A percentile compares a stretch with the other conserved stretches of the same genome.
These are phyloP conservation scores for Chrysoporthe austroafricana DNA, from an alignment of 2,329 filamentous ascomycete genomes.

Conservation along the genomic window DNA sequence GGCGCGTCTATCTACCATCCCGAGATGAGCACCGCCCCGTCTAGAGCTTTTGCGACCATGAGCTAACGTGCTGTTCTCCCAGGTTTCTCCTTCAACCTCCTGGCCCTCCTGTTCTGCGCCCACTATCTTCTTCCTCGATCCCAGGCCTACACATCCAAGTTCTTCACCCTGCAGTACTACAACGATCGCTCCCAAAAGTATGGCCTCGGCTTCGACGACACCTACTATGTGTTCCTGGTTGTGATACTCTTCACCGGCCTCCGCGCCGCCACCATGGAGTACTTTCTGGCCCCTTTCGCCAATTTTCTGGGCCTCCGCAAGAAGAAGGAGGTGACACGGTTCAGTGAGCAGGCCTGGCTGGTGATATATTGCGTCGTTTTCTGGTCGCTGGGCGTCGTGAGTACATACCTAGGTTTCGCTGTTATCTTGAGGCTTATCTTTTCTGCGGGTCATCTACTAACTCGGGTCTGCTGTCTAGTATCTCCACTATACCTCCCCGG, in stretches of 20 bases:
- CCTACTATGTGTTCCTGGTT: constrained; percentile 76
- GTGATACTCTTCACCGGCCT: constrained; percentile 86
- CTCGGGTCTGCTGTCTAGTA: constrained; percentile 57
- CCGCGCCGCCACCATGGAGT: constrained; percentile 84
- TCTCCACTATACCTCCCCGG: constrained; percentile 75
- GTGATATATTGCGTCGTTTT: constrained; percentile 81
- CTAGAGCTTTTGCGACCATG: neutral
- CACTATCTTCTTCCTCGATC: constrained; percentile 83
- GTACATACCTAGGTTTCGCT: constrained; percentile 37
- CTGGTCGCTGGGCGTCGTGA: constrained; percentile 83
- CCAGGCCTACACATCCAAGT: constrained; percentile 78
- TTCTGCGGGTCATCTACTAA: neutral
- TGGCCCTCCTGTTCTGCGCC: constrained; percentile 80
- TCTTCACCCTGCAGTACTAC: constrained; percentile 85
- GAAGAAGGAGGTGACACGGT: constrained; percentile 76
- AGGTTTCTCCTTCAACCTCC: constrained; percentile 85
- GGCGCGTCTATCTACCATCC: neutral
- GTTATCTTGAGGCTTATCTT: neutral
- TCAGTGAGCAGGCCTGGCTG: constrained; percentile 94
- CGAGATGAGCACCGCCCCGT: neutral
- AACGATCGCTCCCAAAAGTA: constrained; percentile 72
- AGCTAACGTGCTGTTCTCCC: constrained; percentile 20
- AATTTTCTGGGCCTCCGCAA: constrained; percentile 73
- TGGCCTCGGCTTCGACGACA: constrained; percentile 77
- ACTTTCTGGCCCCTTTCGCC: constrained; percentile 79